Evolutionary conservation across 2,329 filamentous ascomycete genomes (phyloP), one percentile per base, ranked within the genome.

Genomic region (Aspergillus sp.): DNA sequence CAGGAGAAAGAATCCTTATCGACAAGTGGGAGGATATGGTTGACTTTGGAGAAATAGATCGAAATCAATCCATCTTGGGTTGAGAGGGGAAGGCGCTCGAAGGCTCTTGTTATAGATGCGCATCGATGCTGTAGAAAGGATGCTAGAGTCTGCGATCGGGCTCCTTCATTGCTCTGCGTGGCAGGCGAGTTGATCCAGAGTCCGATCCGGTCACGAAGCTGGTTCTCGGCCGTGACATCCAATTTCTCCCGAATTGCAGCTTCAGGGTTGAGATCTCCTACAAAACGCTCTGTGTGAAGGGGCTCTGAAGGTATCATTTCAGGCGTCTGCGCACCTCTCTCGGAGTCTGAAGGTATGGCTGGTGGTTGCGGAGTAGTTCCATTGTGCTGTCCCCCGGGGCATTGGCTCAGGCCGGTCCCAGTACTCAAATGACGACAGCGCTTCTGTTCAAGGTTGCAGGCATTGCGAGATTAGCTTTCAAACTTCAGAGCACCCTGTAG

Each of bases 261-360:
- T 65, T 78, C 76, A 6, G 76, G 76, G 55, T 77, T 78, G 2
- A 77, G 66, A 55, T 78, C 74, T 31, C 76, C 75, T 22, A 78
- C 75, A 52, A 78, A 78, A 18, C 74, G 71, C 54, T 72, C 71
- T 39, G 67, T 65, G 26, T 49, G 59, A 7, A 63, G 58, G 29
- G 55, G 57, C 3, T 63, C 56, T 11, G 57, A 54, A 11, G 62
- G 56, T 5, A 55, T 50, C 36, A 61, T 57, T 36, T 53, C 52
- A 45, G 18, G 49, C 3, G n/a, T 49, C 14, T 12, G 42, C 11
- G 56, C 39, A n/a, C 49, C 57, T 16, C 49, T 20, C 31, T 49
- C 50, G 32, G 49, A 26, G 24, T 22, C 18, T 51, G 59, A 46
- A 4, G 47, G 36, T 31, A 18, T 47, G 46, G 47, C 50, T 52